Conservation (phyloP, 2,329 filamentous ascomycete species). For the Claviceps digitariae region DNA sequence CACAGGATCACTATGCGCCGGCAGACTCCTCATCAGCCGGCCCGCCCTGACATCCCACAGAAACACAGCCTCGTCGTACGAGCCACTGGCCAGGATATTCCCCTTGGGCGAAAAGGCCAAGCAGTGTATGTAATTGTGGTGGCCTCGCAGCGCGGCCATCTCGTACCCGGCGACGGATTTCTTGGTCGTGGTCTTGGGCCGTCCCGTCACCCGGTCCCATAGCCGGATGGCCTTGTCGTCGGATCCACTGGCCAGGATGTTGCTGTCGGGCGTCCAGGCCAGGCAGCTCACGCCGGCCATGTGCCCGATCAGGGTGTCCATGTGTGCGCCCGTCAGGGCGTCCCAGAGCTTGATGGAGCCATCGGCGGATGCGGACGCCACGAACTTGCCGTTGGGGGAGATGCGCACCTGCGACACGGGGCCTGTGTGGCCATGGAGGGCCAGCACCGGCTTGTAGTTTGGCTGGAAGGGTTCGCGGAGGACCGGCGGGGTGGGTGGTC, state of each 20-base stretch:
- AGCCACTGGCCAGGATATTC: slow-evolving; percentile 89
- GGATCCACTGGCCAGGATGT: slow-evolving; percentile 75
- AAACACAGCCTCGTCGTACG: slow-evolving; percentile 94
- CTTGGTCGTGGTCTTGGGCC: slow-evolving; percentile 35
- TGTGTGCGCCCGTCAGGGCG: slow-evolving; percentile 58
- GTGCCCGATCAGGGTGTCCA: slow-evolving; percentile 86
- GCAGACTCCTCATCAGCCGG: slow-evolving; percentile 74
- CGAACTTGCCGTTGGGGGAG: slow-evolving; percentile 78
- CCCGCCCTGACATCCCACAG: slow-evolving; percentile 91
- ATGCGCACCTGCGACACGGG: slow-evolving; percentile 78
- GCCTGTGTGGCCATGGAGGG: slow-evolving; percentile 63
- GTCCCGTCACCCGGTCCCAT: slow-evolving; percentile 62
- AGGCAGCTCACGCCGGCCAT: slow-evolving; percentile 84
- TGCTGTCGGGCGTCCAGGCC: slow-evolving; percentile 86
- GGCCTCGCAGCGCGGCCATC: slow-evolving; percentile 56
- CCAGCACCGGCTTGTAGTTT: slow-evolving; percentile 55
- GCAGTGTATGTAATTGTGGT: slow-evolving; percentile 93
- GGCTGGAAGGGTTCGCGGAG: slow-evolving; percentile 41
- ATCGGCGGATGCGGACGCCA: slow-evolving; percentile 84
- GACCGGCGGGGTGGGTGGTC: slow-evolving; percentile 17
- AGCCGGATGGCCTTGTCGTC: slow-evolving; percentile 94
- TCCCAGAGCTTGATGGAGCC: slow-evolving; percentile 88
- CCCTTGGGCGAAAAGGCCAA: slow-evolving; percentile 95
- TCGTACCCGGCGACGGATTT: slow-evolving; percentile 24
- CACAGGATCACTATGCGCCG: slow-evolving; percentile 91